Conservation (phyloP, 441 rosid genomes). For the Erodium trifolium region DNA sequence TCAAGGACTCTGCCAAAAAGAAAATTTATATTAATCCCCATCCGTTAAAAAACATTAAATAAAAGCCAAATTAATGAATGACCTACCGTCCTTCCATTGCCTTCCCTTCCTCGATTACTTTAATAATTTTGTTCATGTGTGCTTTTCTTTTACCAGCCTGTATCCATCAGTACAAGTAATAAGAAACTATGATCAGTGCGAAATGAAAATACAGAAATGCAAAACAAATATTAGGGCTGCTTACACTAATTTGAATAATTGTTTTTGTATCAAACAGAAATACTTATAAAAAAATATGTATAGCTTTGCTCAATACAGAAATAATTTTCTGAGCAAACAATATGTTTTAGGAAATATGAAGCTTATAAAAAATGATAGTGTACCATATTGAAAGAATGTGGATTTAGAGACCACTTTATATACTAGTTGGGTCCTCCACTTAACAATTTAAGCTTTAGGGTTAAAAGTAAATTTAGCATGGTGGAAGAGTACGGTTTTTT, state of each 20-base stretch:
- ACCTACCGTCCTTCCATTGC: conserved; percentile 33
- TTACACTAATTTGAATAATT: neutral
- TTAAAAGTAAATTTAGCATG: neutral
- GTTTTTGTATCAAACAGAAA: neutral
- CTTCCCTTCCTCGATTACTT: conserved; percentile 30
- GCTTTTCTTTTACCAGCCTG: conserved; percentile 38
- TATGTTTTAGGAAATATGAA: conserved; percentile 4
- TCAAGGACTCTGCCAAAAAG: conserved; percentile 39
- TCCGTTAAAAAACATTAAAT: neutral
- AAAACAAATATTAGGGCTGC: neutral
- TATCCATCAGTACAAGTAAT: conserved; percentile 11
- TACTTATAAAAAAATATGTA: neutral
- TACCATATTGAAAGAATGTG: neutral
- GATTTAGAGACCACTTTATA: neutral
- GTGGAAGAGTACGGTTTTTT: too few species aligned
- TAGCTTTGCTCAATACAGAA: neutral
- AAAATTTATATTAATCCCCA: conserved; percentile 8
- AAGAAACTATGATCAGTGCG: neutral
- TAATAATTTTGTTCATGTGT: conserved; percentile 26
- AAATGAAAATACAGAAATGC: neutral
- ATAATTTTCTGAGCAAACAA: neutral
- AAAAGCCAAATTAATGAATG: neutral
- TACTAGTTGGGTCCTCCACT: neutral
- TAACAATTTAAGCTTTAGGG: neutral
- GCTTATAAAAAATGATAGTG: neutral